Evolutionary conservation across 352 stramenopile genomes (phyloP).

Genomic region (Phytopythium aichiense): DNA sequence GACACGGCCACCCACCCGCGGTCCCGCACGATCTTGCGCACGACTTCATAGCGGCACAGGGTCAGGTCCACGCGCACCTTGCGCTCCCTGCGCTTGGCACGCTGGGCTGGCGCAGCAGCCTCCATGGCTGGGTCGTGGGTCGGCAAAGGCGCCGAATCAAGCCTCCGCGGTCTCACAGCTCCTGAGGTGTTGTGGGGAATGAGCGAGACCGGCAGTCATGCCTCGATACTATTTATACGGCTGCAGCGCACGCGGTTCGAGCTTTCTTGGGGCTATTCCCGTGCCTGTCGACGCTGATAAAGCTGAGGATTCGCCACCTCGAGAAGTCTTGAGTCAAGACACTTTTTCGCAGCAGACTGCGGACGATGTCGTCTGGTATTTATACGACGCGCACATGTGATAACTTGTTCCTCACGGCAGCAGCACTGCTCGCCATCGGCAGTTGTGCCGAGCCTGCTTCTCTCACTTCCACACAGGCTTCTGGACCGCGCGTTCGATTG

Average conservation of each 20-base stretch:
- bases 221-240: not conserved
- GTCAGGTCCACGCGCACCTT: conserved; percentile 70
- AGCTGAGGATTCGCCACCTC: not conserved
- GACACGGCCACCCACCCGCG: conserved; percentile 73
- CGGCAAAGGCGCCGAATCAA: not conserved
- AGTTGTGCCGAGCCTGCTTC: not conserved
- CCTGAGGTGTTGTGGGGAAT: not conserved
- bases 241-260: not conserved
- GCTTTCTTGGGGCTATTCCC: conserved; percentile 2
- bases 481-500: not conserved
- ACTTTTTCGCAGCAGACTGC: not conserved
- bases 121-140: conserved; percentile 13
- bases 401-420: not conserved
- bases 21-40: conserved; percentile 71
- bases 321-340: too few relatives aligned
- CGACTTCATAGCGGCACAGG: conserved; percentile 76
- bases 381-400: not conserved
- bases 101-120: conserved; percentile 7
- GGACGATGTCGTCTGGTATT: not conserved
- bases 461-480: not conserved
- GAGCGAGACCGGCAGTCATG: not conserved
- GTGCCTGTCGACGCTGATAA: not conserved
- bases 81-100: conserved; percentile 31
- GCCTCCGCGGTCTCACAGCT: not conserved
- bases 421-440: not conserved